phyloP scores from a whole-genome alignment of 306 rosid genomes.

The Medicago lupulina region DNA sequence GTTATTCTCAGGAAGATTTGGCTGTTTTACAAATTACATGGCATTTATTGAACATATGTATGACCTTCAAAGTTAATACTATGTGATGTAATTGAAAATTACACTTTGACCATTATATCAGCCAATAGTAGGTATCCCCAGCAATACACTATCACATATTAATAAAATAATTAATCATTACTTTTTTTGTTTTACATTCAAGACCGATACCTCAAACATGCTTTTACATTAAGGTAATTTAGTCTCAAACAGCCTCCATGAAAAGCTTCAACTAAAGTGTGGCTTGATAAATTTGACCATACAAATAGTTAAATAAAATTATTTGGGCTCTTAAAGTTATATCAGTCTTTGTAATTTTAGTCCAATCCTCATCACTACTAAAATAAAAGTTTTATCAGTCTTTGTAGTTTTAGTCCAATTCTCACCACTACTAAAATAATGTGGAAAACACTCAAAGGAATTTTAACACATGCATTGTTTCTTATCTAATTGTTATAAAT shows the following conservation, averaged over 20 bases:
- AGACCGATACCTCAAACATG: slow-evolving; percentile 19
- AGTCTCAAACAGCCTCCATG: slow-evolving; percentile 26
- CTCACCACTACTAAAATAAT: background rate
- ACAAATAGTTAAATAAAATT: background rate
- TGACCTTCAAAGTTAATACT: background rate
- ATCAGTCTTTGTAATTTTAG: background rate
- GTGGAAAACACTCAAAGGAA: slow-evolving; percentile 22
- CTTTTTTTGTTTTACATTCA: slow-evolving; percentile 22
- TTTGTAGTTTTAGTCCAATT: slow-evolving; percentile 17
- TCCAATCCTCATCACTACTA: slow-evolving; percentile 17
- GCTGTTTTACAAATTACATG: slow-evolving; percentile 20
- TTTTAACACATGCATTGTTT: background rate
- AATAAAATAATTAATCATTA: slow-evolving; percentile 20
- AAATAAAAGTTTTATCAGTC: background rate
- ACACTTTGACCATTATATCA: slow-evolving; percentile 22
- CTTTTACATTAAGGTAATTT: slow-evolving; percentile 20
- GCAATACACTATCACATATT: slow-evolving; percentile 18
- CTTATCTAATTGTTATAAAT: slow-evolving; percentile 18
- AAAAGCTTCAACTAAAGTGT: slow-evolving; percentile 16
- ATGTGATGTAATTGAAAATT: slow-evolving; percentile 17
- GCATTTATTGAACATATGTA: slow-evolving; percentile 22
- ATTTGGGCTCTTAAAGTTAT: slow-evolving; percentile 2
- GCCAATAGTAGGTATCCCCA: slow-evolving; percentile 7
- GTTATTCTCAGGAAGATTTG: background rate
- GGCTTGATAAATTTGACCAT: slow-evolving; percentile 1